Evolutionary conservation across 1,139 yeast species (phyloP).

Genomic region (Suhomyces bokatorum): DNA sequence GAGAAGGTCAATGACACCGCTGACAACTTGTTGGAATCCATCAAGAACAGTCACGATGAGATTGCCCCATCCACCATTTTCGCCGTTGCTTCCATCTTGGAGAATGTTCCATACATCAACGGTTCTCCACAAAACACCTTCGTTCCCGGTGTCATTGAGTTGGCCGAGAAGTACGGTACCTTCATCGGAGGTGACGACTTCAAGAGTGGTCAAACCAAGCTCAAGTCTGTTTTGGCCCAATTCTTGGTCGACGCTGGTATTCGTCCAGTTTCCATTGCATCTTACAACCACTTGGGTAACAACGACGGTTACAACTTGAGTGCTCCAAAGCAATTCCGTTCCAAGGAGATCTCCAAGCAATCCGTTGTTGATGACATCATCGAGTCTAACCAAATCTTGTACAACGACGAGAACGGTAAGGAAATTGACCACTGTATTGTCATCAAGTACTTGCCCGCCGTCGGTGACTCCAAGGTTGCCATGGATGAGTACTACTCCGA

Average conservation of each 20-base stretch:
- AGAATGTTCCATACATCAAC: slow-evolving; percentile 84
- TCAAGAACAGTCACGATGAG: slow-evolving; percentile 79
- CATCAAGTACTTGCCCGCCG: slow-evolving; percentile 90
- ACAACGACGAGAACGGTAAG: slow-evolving; percentile 77
- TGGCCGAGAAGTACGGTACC: slow-evolving; percentile 74
- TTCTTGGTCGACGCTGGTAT: slow-evolving; percentile 97
- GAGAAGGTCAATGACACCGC: slow-evolving; percentile 87
- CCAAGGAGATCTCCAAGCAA: slow-evolving; percentile 91
- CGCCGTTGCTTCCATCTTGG: slow-evolving; percentile 90
- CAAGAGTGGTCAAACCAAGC: slow-evolving; percentile 94
- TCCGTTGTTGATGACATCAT: slow-evolving; percentile 95
- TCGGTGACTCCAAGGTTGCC: slow-evolving; percentile 95
- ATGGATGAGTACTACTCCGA: slow-evolving; percentile 98
- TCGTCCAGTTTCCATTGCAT: slow-evolving; percentile 89
- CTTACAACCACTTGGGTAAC: slow-evolving; percentile 95
- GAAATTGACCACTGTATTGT: slow-evolving; percentile 93
- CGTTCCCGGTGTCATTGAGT: slow-evolving; percentile 90
- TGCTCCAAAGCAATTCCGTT: slow-evolving; percentile 90
- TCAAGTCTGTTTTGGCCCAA: slow-evolving; percentile 93
- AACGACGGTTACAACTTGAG: slow-evolving; percentile 93
- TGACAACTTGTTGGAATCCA: slow-evolving; percentile 71
- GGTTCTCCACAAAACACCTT: slow-evolving; percentile 98
- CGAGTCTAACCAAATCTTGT: slow-evolving; percentile 82
- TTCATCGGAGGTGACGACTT: slow-evolving; percentile 97
- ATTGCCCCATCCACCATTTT: slow-evolving; percentile 89